Base-by-base conservation (phyloP, 208 protist species). In the Phytomonas sp. region DNA sequence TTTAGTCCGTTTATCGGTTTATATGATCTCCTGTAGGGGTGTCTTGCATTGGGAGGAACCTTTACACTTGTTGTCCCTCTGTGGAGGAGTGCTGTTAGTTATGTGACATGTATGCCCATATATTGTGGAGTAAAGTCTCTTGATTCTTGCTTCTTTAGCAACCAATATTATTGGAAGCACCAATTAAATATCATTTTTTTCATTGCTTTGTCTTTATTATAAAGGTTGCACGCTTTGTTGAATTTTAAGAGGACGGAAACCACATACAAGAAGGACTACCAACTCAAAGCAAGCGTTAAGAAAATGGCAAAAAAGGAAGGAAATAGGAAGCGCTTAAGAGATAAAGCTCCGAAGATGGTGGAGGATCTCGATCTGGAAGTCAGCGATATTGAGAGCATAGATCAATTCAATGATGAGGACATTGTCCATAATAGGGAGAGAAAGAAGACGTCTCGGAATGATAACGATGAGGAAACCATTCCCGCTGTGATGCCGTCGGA, bases 341-440 rank as follows among this genome's bases (percentile, higher is more conserved):
- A 78, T 73, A 65, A 91, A 87, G 66, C 76, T 72, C 43, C 62
- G 30, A 28, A 75, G 60, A 81, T 87, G 36, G 84, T 87, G 9
- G 89, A 96, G 76, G 87, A 94, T 66, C 81, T 94, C 40, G 89
- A 94, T 66, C 76, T 95, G 17, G 87, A 92, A 29, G 72, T 93
- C 13, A 71, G 79, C 28, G 80, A 75, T 23, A 62, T 63, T 32
- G 40, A 51, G 40, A 51, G 13, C 40, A 51, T 51, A 51, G 73
- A 77, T 36, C 70, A 66, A 23, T 71, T 81, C 65, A 78, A 59
- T 0, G 70, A 78, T 60, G 82, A 91, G 36, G 84, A 91, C 67
- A 79, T 91, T 31, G 85, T 86, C 40, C 82, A 88, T 78, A 81
- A 91, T 77, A 77, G 82, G 13, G 40, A 1, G 40, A 51, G 13